Base-by-base conservation (phyloP, 169 alveolate species). In the Plasmodium blacklocki region DNA sequence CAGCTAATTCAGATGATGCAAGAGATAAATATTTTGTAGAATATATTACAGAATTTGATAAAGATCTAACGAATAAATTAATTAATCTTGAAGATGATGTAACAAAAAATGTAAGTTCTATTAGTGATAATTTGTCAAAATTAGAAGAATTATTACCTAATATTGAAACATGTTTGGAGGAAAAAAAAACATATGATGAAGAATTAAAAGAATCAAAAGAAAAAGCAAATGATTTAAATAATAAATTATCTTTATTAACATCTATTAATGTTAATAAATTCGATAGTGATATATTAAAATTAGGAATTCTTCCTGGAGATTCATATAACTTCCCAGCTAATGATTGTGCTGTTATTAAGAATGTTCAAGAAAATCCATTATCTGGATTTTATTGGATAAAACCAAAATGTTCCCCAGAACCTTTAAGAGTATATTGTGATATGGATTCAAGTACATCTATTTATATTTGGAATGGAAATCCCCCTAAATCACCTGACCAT, bases 381-480 rank as follows among this genome's bases (percentile, higher is more conserved):
- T 96, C 98, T 9, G 98, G 98, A 54, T 96, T 96, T 91, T 96
- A 96, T 88, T 96, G 98, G 98, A 94, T 96, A 49, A 93, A 91
- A 72, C 98, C 98, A 7, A 86, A 93, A 59, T 96, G 98, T 70
- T 80, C 98, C 9, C 89, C 95, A 23, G 96, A 93, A 47, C 97
- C 98, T 9, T 64, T 96, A 64, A 83, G 98, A 32, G 98, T 93
- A 49, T 96, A 95, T 93, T 96, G 98, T 75, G 98, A 96, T 63
- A 96, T 95, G 95, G 88, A 89, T 52, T 90, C 95, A 3, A 93
- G 96, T 58, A 94, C 96, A 23, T 88, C 95, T 43, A 88, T 93
- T 26, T 94, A 93, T 78, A 66, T 95, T 2, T 88, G 95, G 95
- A 88, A 93, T 67, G 94, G 93, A 54, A 54, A 59, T 29, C 92